These are phyloP conservation scores for Blastocystis sp. DNA, from an alignment of 352 stramenopile species.

Conservation along the genomic window DNA sequence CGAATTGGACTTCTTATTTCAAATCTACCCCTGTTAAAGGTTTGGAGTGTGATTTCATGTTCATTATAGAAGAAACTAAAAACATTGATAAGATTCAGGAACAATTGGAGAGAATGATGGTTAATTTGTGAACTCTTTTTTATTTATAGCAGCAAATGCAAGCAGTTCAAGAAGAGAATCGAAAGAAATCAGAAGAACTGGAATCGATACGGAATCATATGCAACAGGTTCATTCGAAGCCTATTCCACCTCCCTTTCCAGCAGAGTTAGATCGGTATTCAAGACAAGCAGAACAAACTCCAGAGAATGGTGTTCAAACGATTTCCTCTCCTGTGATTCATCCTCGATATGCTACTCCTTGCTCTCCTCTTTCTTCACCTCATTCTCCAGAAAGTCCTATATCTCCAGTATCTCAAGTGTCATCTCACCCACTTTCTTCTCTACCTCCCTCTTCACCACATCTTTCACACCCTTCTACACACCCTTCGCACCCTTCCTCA, in stretches of 20 bases:
- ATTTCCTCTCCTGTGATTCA: background rate
- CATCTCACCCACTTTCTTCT: background rate
- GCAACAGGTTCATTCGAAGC: background rate
- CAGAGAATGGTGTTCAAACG: background rate
- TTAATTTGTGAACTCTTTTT: background rate
- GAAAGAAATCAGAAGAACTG: background rate
- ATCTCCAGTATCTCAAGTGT: too few relatives aligned
- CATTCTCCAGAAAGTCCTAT: too few relatives aligned
- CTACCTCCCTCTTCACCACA: background rate
- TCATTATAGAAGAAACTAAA: background rate
- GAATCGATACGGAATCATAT: background rate
- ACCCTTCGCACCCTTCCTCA: too few relatives aligned
- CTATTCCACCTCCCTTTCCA: slow-evolving; percentile 35
- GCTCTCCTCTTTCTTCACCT: background rate
- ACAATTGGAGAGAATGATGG: slow-evolving; percentile 35
- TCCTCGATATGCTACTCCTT: background rate
- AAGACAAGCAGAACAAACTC: background rate
- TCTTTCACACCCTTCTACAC: too few relatives aligned
- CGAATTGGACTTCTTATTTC: background rate
- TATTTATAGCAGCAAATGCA: slow-evolving; percentile 33
- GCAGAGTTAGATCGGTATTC: slow-evolving; percentile 6
- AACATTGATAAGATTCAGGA: slow-evolving; percentile 18
- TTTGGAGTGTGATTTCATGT: background rate
- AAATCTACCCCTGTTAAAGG: background rate
- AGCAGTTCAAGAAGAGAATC: slow-evolving; percentile 40